These are phyloP conservation scores for Chenopodium formosanum DNA, from an alignment of 148 eudicot genomes.

Conservation along the genomic window DNA sequence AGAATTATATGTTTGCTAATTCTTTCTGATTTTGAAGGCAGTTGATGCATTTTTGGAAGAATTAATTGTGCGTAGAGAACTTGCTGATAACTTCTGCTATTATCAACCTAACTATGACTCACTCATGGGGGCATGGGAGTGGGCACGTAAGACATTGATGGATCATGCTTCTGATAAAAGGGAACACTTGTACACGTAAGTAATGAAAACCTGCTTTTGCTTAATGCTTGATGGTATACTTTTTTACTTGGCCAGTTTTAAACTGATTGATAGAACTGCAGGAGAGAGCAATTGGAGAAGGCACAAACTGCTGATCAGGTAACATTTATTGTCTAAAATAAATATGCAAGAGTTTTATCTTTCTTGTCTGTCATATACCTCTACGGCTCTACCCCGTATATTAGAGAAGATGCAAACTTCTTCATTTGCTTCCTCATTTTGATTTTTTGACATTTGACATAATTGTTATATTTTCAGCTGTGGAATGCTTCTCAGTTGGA, in stretches of 20 bases:
- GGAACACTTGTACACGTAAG: constrained; percentile 86
- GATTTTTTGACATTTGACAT: neutral
- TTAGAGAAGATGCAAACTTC: neutral
- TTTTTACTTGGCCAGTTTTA: constrained; percentile 6
- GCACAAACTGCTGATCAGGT: constrained; percentile 94
- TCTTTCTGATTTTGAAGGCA: constrained; percentile 48
- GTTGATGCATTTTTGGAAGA: constrained; percentile 93
- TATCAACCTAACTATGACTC: constrained; percentile 97
- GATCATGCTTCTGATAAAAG: constrained; percentile 91
- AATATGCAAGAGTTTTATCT: neutral
- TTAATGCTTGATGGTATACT: constrained; percentile 6
- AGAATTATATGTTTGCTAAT: constrained; percentile 9
- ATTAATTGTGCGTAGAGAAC: constrained; percentile 87
- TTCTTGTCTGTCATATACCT: too few species aligned
- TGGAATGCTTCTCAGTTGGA: constrained; percentile 99
- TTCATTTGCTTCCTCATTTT: neutral
- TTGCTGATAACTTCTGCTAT: constrained; percentile 89
- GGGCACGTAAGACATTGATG: constrained; percentile 89
- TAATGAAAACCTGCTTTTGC: neutral
- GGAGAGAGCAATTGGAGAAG: constrained; percentile 93
- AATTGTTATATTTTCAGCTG: constrained; percentile 51
- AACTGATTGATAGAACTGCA: constrained; percentile 33
- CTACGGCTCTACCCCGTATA: too few species aligned
- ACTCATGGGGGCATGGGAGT: constrained; percentile 91
- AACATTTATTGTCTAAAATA: constrained; percentile 8